These are phyloP conservation scores for Paramecium sexaurelia DNA, from an alignment of 73 alveolate genomes.

Conservation along the genomic window DNA sequence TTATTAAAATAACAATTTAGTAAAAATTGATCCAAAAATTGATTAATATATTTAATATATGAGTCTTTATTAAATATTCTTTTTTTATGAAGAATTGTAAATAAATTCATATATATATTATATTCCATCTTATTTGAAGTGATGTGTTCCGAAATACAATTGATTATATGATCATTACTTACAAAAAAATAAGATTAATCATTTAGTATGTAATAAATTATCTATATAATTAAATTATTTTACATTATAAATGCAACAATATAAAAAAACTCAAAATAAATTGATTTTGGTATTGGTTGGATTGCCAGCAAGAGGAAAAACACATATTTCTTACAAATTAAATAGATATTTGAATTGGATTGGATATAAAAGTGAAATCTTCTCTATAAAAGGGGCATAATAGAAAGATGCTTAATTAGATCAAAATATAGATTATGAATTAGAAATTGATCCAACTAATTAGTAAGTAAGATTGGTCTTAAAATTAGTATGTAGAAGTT, in stretches of 20 bases:
- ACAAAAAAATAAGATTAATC: no score
- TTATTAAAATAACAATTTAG: no score
- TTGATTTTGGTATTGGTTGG: constrained; percentile 64
- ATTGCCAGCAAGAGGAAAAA: constrained; percentile 76
- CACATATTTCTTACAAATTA: constrained; percentile 68
- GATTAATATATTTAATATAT: no score
- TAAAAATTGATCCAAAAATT: no score
- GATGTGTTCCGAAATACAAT: no score
- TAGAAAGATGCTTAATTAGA: constrained; percentile 13
- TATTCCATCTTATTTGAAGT: no score
- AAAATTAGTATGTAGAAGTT: not conserved
- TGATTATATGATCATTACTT: no score
- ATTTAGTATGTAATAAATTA: no score
- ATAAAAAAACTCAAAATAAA: constrained; percentile 7
- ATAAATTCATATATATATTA: no score
- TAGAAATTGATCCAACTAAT: constrained; percentile 51
- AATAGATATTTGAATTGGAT: constrained; percentile 72
- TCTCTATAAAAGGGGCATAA: constrained; percentile 33
- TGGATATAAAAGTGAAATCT: constrained; percentile 70
- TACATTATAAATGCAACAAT: constrained; percentile 8
- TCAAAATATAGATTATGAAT: constrained; percentile 51
- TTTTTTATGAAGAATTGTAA: no score
- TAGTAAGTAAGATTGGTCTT: constrained; percentile 1
- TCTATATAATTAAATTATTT: not conserved
- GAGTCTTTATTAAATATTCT: no score